Evolutionary conservation across 768 basidiomycete genomes (phyloP), one percentile per base, ranked within the genome.

Genomic region (Mycena venus): DNA sequence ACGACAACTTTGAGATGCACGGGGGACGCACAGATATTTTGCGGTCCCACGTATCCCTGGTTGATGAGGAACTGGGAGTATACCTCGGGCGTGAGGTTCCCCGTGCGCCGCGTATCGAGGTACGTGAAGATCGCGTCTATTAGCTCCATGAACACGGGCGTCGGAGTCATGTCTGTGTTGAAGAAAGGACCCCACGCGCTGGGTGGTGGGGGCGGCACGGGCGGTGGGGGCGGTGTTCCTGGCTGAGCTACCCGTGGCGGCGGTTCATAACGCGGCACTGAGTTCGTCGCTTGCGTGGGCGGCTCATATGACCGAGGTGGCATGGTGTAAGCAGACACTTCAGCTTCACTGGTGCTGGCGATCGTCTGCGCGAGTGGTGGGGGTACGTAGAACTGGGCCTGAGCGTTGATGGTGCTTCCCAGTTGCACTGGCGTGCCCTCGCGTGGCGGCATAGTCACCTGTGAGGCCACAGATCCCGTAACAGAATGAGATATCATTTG

Each of bases 51-150:
- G 31, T 76, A 78, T 10, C 71, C 71, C 31, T 73, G 64, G 47
- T 75, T 69, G 29, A 69, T 65, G 29, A 78, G 68, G 38, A 78
- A 76, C 19, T 71, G 40, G 1, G 75, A 76, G 62, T 75, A 78
- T 0, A 68, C 47, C 40, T 78, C 77, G 6, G 77, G 77, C 15
- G 67, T 38, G 38, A 78, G 64, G 29, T 40, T 63, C 23, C 64
- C 71, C 19, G 64, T 60, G 38, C 38, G 32, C 9, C 25, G 17
- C 2, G 59, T 63, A 59, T 78, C 77, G 47, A 78, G 75, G 60
- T 78, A 70, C 21, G 63, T 42, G 72, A 78, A 78, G 25, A 78
- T 73, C 2, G 68, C 71, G 29, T 76, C 49, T 19, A 73, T 21
- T 1, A 76, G 21, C 4, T 25, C n/a, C 1, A 17, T 27, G 27